Evolutionary conservation across 2,329 filamentous ascomycete genomes (phyloP).

Genomic region (Colletotrichum australisinense): DNA sequence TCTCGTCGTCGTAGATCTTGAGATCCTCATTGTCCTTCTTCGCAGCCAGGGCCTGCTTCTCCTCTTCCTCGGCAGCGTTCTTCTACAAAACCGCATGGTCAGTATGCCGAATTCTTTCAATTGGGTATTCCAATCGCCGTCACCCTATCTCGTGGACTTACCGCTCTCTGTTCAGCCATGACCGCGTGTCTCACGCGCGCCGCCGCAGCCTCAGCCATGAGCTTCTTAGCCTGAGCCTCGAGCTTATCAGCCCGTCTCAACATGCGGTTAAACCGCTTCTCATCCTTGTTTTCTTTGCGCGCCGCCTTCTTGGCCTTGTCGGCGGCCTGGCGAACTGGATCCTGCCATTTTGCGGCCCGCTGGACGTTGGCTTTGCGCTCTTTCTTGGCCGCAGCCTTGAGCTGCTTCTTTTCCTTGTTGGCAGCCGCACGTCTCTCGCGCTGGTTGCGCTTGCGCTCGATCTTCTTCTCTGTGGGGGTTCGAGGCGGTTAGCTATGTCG

Average conservation of each 20-base stretch:
- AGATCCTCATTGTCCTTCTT: conserved; percentile 29
- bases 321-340: conserved; percentile 44
- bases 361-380: conserved; percentile 49
- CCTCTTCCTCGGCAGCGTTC: conserved; percentile 40
- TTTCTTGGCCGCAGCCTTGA: conserved; percentile 51
- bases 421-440: conserved; percentile 41
- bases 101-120: not conserved
- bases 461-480: conserved; percentile 42
- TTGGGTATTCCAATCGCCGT: not conserved
- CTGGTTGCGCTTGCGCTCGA: conserved; percentile 42
- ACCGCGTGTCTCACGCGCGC: conserved; percentile 42
- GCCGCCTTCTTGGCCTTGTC: conserved; percentile 45
- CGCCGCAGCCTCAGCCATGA: conserved; percentile 54
- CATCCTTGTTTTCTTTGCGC: conserved; percentile 44
- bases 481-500: not conserved
- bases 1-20: conserved; percentile 37
- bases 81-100: conserved; percentile 35
- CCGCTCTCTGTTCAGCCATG: conserved; percentile 41
- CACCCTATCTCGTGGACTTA: conserved; percentile 25
- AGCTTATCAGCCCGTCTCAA: conserved; percentile 53
- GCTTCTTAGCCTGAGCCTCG: conserved; percentile 51
- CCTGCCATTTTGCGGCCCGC: conserved; percentile 46
- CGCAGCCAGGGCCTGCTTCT: conserved; percentile 32
- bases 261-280: conserved; percentile 52
- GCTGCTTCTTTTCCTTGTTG: conserved; percentile 50